Base-by-base conservation (phyloP, 768 basidiomycete species). In the Boletus barrowsii region DNA sequence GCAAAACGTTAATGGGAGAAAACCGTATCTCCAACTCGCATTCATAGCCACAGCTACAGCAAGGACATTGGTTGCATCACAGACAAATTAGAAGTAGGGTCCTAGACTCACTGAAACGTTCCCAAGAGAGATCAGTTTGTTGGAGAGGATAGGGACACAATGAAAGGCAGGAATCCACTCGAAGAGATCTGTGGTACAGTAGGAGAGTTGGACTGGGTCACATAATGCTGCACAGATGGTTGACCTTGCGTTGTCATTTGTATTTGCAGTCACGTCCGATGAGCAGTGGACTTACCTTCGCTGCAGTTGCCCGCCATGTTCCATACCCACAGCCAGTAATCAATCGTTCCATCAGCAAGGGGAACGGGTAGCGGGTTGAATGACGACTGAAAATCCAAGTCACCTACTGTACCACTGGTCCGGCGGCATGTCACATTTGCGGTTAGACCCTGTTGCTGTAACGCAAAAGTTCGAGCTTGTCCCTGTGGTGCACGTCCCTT, bases 391-490 rank as follows among this genome's bases (percentile, higher is more conserved):
- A 30, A 1, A 30, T 45, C 35, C 7, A 36, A 17, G n/a, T 18
- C 26, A 17, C 29, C 18, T 29, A 24, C n/a, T 8, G 39, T 41
- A 37, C 3, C 5, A 20, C 29, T n/a, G 10, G 13, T 4, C 35
- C 2, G 33, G 9, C 30, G 24, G 33, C 51, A 54, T 1, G 36
- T 44, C 30, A 62, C 53, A 13, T 63, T 29, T 15, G 61, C 61
- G 17, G 57, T 63, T 11, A 62, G n/a, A 22, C 62, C 62, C 42
- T 63, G 62, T 43, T 64, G 62, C 24, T n/a, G 14, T 15, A 63
- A 15, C 2, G 47, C n/a, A 17, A 44, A 55, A 3, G 2, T 13
- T 5, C 14, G 15, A 4, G 11, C 4, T 4, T 54, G 36, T 18
- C 52, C 55, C 9, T 40, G 45, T 35, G 13, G 14, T 35, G 10